Evolutionary conservation across 2,329 filamentous ascomycete genomes (phyloP), one percentile per base, ranked within the genome.

Genomic region (Cercospora citrullina): DNA sequence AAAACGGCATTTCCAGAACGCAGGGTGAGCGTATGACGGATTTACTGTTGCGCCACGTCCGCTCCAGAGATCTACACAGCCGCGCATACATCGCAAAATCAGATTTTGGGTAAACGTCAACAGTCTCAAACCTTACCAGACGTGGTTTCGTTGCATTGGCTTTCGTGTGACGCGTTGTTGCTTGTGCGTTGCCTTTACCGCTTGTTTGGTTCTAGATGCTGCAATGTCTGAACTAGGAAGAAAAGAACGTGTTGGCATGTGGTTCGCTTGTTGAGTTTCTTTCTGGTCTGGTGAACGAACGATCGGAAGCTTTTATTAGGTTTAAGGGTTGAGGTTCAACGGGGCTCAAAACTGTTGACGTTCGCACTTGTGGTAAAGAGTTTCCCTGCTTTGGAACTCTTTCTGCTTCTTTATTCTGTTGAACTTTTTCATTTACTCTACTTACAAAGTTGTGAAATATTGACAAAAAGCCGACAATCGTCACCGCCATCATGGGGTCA

Each of bases 401-500:
- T 48, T 21, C n/a, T 21, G 8, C 9, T 48, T 48, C 18, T 48
- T 48, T 48, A 5, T 21, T 9, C 42, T 48, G 9, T 18, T 18
- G 18, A 10, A 16, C 8, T 18, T 48, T 21, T 10, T 18, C 42
- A 21, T 21, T 48, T 4, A 18, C n/a, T 8, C 5, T 48, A 9
- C 42, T 48, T 18, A 12, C 14, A 48, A 4, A 21, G n/a, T 48
- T 2, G n/a, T 21, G n/a, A 48, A 48, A 45, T n/a, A 33, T 33
- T 12, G 42, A 12, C n/a, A 23, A 18, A 12, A 48, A 48, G 18
- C 39, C 9, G n/a, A 48, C n/a, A 45, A 10, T 4, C 39, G 6
- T 4, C 18, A 8, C 21, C n/a, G 28, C 18, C 30, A 60, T 10
- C 10, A 67, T 67, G 65, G 65, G 65, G 10, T 67, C 65, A 1